Evolutionary conservation across 2,329 filamentous ascomycete species (phyloP).

Genomic region (Zarea fungicola): DNA sequence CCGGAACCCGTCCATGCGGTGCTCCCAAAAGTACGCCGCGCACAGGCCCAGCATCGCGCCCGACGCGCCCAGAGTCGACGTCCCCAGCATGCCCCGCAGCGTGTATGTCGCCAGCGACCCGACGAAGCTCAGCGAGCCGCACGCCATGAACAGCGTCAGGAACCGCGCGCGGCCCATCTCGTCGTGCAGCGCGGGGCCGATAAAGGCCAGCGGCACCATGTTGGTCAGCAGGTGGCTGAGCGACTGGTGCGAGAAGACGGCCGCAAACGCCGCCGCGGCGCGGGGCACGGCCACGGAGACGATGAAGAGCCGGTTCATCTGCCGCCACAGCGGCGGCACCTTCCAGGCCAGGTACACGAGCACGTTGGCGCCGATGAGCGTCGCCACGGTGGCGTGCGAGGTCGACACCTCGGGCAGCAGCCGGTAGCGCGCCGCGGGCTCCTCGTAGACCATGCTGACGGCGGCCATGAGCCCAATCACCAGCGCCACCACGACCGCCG

Average conservation of each 20-base stretch:
- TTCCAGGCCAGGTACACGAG: constrained; percentile 55
- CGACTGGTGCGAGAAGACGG: constrained; percentile 64
- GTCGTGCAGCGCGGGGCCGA: constrained; percentile 64
- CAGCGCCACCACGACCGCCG: constrained; percentile 41
- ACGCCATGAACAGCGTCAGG: constrained; percentile 59
- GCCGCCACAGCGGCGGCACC: constrained; percentile 57
- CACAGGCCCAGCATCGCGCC: constrained; percentile 58
- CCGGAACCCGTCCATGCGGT: constrained; percentile 51
- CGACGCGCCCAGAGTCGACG: constrained; percentile 61
- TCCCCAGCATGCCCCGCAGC: constrained; percentile 38
- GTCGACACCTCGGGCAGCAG: constrained; percentile 57
- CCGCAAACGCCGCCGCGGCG: constrained; percentile 56
- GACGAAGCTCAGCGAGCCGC: constrained; percentile 54
- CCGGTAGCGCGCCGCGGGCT: constrained; percentile 46
- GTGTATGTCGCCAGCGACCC: constrained; percentile 50
- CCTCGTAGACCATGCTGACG: constrained; percentile 46
- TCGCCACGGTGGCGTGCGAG: constrained; percentile 57
- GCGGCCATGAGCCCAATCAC: constrained; percentile 39
- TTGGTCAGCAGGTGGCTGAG: constrained; percentile 58
- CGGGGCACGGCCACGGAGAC: constrained; percentile 60
- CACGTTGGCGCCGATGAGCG: constrained; percentile 56
- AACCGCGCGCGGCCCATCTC: constrained; percentile 66
- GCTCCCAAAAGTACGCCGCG: constrained; percentile 57
- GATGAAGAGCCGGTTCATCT: constrained; percentile 65
- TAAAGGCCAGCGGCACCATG: constrained; percentile 59